Evolutionary conservation across 2,329 filamentous ascomycete species (phyloP).

Genomic region (Macroventuria anomochaeta): DNA sequence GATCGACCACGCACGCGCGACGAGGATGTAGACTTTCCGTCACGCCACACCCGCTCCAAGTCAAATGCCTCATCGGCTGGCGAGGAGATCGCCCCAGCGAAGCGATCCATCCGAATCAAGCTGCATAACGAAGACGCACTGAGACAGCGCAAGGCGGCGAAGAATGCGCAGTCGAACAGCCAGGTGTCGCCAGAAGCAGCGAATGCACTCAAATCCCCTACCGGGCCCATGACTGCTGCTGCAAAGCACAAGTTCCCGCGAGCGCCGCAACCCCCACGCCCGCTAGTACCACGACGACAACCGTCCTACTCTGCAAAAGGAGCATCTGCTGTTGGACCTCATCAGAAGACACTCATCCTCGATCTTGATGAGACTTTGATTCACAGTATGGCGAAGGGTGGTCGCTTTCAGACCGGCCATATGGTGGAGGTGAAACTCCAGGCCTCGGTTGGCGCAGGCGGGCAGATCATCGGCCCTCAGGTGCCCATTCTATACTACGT

Average conservation of each 20-base stretch:
- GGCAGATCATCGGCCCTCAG: slow-evolving; percentile 76
- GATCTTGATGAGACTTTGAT: slow-evolving; percentile 98
- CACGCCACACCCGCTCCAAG: slow-evolving; percentile 69
- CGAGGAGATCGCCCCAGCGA: slow-evolving; percentile 71
- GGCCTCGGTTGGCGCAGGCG: slow-evolving; percentile 70
- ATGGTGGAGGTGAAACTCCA: slow-evolving; percentile 98
- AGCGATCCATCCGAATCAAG: slow-evolving; percentile 89
- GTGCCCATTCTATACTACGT: slow-evolving; percentile 99
- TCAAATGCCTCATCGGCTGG: slow-evolving; percentile 56
- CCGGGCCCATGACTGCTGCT: slow-evolving; percentile 74
- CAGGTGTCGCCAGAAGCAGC: slow-evolving; percentile 56
- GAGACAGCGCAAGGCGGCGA: slow-evolving; percentile 74
- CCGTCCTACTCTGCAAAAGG: slow-evolving; percentile 74
- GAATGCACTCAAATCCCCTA: slow-evolving; percentile 87
- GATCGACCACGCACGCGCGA: slow-evolving; percentile 38
- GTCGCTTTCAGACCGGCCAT: slow-evolving; percentile 92
- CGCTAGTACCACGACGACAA: slow-evolving; percentile 85
- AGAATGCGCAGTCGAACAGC: slow-evolving; percentile 58
- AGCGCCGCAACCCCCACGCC: slow-evolving; percentile 85
- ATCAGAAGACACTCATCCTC: slow-evolving; percentile 89
- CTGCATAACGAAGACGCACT: slow-evolving; percentile 80
- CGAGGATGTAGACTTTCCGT: slow-evolving; percentile 49
- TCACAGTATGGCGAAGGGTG: slow-evolving; percentile 96
- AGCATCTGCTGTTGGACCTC: slow-evolving; percentile 45
- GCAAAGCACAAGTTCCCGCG: slow-evolving; percentile 74